Evolutionary conservation across 306 rosid genomes (phyloP), one percentile per base, ranked within the genome.

Genomic region (Cajanus cajan): DNA sequence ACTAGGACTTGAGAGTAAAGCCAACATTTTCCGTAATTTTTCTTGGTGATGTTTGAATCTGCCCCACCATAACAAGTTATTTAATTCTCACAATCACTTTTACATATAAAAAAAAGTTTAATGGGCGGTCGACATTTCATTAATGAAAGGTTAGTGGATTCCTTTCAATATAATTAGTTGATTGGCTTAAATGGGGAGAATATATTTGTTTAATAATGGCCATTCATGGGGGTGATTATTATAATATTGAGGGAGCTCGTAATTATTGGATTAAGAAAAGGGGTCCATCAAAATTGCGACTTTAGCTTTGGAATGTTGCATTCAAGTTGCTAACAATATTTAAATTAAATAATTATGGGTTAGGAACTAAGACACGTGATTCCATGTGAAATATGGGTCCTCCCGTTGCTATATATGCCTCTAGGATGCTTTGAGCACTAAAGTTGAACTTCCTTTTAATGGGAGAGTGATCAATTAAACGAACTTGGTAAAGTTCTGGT

Each of bases 301-400:
- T 87, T 82, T 87, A 76, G 84, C 68, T 73, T 86, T 69, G 83
- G 85, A 79, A 81, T 66, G 75, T 73, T 76, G 70, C 55, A 51
- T 37, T 66, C 88, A 86, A 89, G 84, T 82, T 77, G 83, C 64
- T 71, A 43, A 83, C 11, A 43, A 61, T 70, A 45, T 83, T 81
- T 7, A 37, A 59, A 71, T 48, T 66, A 58, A 81, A 67, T 85
- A 85, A 78, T 81, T 43, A 77, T 52, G 82, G 81, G 71, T 80
- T 88, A 82, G 87, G 57, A 83, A 72, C 87, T 33, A 80, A 39
- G 51, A 71, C 93, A 84, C 82, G 95, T 86, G 97, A 87, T 50
- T 86, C 83, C 97, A 87, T 80, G 95, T 92, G 95, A 90, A 81
- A 66, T 82, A 63, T 90, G 91, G 94, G 87, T 54, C 93, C 89